phyloP scores from a whole-genome alignment of 306 rosid genomes.

The Alnus glutinosa region DNA sequence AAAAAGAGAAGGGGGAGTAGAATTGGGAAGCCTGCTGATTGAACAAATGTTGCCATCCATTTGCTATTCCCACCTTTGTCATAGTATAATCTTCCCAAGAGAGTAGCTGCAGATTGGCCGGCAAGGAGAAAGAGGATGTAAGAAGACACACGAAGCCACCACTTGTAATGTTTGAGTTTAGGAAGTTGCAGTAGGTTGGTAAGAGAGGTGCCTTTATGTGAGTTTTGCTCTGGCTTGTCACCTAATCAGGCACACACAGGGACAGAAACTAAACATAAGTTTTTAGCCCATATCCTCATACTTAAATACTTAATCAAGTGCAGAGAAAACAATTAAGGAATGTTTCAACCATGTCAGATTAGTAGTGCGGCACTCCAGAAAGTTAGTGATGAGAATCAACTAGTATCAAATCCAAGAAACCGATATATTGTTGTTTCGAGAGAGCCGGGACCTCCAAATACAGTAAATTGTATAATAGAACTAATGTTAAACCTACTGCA shows the following conservation, averaged over 20 bases:
- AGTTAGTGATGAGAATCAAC: too few relatives aligned
- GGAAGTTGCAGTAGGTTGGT: slow-evolving; percentile 18
- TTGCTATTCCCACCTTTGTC: slow-evolving; percentile 67
- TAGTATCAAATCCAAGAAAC: too few relatives aligned
- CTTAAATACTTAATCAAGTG: neutral
- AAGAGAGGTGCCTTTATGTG: slow-evolving; percentile 6
- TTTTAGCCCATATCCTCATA: neutral
- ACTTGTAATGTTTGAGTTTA: slow-evolving; percentile 30
- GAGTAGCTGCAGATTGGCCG: slow-evolving; percentile 59
- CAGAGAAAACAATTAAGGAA: neutral
- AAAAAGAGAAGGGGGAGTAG: slow-evolving; percentile 44
- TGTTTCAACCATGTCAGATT: neutral
- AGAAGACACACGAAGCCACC: slow-evolving; percentile 53
- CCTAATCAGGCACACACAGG: slow-evolving; percentile 23
- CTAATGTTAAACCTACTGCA: too few relatives aligned
- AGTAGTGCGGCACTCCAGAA: too few relatives aligned
- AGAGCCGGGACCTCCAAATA: too few relatives aligned
- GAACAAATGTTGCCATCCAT: slow-evolving; percentile 73
- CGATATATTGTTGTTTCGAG: too few relatives aligned
- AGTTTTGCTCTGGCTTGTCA: slow-evolving; percentile 17
- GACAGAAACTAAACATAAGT: neutral
- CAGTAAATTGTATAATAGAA: too few relatives aligned
- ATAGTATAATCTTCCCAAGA: slow-evolving; percentile 58
- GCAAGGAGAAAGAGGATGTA: slow-evolving; percentile 42
- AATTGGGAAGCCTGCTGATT: slow-evolving; percentile 67